Conservation (phyloP, 129 eudicot genomes). For the Flaveria brownii region DNA sequence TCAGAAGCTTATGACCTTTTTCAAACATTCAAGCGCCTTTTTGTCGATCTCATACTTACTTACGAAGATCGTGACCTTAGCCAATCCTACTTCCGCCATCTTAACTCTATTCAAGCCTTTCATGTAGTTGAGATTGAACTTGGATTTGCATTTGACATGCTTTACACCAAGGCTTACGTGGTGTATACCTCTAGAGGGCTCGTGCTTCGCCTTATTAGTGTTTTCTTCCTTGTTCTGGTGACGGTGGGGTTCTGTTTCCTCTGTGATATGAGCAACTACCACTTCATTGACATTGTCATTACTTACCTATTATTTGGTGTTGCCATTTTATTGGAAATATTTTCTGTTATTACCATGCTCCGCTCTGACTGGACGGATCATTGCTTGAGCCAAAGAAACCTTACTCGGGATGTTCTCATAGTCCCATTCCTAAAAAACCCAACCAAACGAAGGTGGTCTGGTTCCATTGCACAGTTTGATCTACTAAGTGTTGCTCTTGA, state of each 20-base stretch:
- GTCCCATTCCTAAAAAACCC: slow-evolving; percentile 17
- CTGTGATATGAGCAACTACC: slow-evolving; percentile 30
- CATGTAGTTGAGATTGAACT: slow-evolving; percentile 50
- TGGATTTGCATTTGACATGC: slow-evolving; percentile 56
- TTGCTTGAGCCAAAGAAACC: slow-evolving; percentile 44
- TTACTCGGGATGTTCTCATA: slow-evolving; percentile 12
- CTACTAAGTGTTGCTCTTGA: slow-evolving; percentile 39
- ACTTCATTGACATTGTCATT: slow-evolving; percentile 30
- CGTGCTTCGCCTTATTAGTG: slow-evolving; percentile 35
- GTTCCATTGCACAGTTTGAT: slow-evolving; percentile 47
- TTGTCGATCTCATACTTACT: slow-evolving; percentile 63
- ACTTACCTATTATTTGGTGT: slow-evolving; percentile 44
- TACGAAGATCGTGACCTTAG: slow-evolving; percentile 55
- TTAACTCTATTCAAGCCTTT: slow-evolving; percentile 34
- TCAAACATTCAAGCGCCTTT: slow-evolving; percentile 54
- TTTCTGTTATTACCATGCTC: slow-evolving; percentile 33
- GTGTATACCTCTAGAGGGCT: slow-evolving; percentile 36
- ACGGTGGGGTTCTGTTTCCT: slow-evolving; percentile 28
- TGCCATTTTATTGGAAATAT: slow-evolving; percentile 40
- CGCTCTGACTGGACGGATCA: slow-evolving; percentile 51
- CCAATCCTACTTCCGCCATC: slow-evolving; percentile 36
- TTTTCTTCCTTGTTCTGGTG: slow-evolving; percentile 18
- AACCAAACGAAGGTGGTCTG: slow-evolving; percentile 52
- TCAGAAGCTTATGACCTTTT: slow-evolving; percentile 37
- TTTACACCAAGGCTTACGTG: slow-evolving; percentile 54